Base-by-base conservation (phyloP, 768 basidiomycete species). In the Tricholoma flavovirens region DNA sequence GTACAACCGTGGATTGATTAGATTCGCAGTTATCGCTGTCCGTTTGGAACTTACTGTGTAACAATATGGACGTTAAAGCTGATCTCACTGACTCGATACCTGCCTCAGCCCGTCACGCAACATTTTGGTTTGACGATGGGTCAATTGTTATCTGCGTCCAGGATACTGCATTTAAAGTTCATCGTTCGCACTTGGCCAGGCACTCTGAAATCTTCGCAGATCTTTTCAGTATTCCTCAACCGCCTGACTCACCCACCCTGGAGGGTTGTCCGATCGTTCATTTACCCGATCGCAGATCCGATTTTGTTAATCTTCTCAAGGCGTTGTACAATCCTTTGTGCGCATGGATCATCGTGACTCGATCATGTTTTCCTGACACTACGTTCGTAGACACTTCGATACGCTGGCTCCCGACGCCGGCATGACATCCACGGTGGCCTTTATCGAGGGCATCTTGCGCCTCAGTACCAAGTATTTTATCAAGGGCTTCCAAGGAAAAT, bases 161-260 rank as follows among this genome's bases (percentile, higher is more conserved):
- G 14, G 40, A 32, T 10, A 61, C 51, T 2, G 29, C 51, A 2
- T 66, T 62, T 36, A 48, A 43, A 38, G 59, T 64, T 14, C 64
- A 64, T 36, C 52, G 55, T 5, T 54, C 54, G 17, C 54, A 64
- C 5, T 49, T 66, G 5, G 42, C 52, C 19, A 53, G 33, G 15
- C 59, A 62, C 14, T 66, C 65, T 14, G 14, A 42, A 3, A 49
- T 66, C 9, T 66, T 66, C 26, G 40, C 50, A 11, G 60, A 56
- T n/a, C 56, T 66, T 46, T 62, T 66, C 49, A 24, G 17, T 1
- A 19, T 64, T 6, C 63, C 65, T 12, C 59, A 56, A 21, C 55
- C 63, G 9, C 21, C 33, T 9, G 38, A 32, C 24, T 26, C 55
- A 17, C 49, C 50, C 11, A 24, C 17, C 17, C 12, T 62, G 8